phyloP scores from a whole-genome alignment of 306 rosid genomes.

The Pterocarpus santalinus region DNA sequence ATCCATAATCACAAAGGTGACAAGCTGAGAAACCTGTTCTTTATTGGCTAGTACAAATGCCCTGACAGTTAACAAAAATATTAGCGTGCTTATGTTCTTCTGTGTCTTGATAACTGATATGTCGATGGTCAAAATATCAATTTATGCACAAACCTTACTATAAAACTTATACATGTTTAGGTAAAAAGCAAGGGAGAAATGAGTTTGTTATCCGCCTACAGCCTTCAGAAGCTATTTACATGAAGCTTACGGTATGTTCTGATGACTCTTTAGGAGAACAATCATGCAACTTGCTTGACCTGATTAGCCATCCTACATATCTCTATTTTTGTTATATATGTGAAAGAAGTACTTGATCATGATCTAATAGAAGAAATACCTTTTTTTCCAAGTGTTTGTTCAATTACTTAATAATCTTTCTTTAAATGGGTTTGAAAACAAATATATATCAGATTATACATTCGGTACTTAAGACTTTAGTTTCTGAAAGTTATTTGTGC shows the following conservation, averaged over 20 bases:
- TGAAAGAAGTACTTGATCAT: too few relatives aligned
- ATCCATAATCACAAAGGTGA: slow-evolving; percentile 5
- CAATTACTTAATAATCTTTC: neutral
- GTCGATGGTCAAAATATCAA: neutral
- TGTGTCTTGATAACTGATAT: neutral
- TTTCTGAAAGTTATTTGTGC: too few relatives aligned
- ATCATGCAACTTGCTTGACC: slow-evolving; percentile 30
- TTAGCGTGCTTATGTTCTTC: slow-evolving; percentile 3
- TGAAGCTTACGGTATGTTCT: slow-evolving; percentile 80
- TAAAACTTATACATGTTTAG: slow-evolving; percentile 49
- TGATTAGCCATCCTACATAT: neutral
- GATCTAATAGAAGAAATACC: neutral
- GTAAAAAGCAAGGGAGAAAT: slow-evolving; percentile 86
- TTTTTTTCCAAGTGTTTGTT: neutral
- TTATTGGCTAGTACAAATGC: slow-evolving; percentile 19
- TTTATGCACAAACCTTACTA: slow-evolving; percentile 11
- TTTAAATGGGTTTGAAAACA: slow-evolving; percentile 6
- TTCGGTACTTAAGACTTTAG: neutral
- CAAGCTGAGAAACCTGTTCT: neutral
- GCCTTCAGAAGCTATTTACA: slow-evolving; percentile 88
- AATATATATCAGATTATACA: neutral
- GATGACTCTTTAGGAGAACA: slow-evolving; percentile 8
- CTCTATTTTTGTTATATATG: neutral
- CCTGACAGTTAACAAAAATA: slow-evolving; percentile 13
- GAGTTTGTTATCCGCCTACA: slow-evolving; percentile 90